phyloP scores from a whole-genome alignment of 441 rosid genomes.

The Pelargonium myrrhifolium region DNA sequence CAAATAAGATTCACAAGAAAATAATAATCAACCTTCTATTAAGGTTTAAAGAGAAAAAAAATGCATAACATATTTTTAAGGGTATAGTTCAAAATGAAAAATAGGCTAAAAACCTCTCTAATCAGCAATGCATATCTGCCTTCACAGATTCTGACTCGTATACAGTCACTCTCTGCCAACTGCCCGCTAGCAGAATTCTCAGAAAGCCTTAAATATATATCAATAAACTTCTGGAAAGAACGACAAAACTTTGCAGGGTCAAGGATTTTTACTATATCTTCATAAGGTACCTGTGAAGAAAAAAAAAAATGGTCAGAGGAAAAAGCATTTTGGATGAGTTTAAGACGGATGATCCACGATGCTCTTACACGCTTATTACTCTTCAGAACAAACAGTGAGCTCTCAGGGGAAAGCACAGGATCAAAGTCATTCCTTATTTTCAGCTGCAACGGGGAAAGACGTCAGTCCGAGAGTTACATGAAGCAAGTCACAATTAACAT shows the following conservation, averaged over 20 bases:
- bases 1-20: slow-evolving; percentile 20
- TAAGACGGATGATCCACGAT: slow-evolving; percentile 17
- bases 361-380: slow-evolving; percentile 78
- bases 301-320: slow-evolving; percentile 22
- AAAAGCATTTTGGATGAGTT: slow-evolving; percentile 10
- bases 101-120: slow-evolving; percentile 63
- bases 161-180: slow-evolving; percentile 85
- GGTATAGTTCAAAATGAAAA: not conserved
- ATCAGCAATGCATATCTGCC: slow-evolving; percentile 97
- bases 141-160: slow-evolving; percentile 94
- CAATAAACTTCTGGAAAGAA: slow-evolving; percentile 90
- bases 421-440: slow-evolving; percentile 99
- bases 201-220: slow-evolving; percentile 80
- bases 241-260: slow-evolving; percentile 74
- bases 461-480: slow-evolving; percentile 11
- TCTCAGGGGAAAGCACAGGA: slow-evolving; percentile 99
- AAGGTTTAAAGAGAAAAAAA: slow-evolving; percentile 12
- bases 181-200: slow-evolving; percentile 79
- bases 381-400: slow-evolving; percentile 94
- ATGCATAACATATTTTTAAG: not conserved
- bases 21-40: slow-evolving; percentile 17
- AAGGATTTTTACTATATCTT: slow-evolving; percentile 82
- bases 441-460: slow-evolving; percentile 45
- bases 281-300: slow-evolving; percentile 62
- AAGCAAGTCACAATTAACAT: slow-evolving; percentile 1